Conservation (phyloP, 169 alveolate genomes). For the Amoebophrya sp. region DNA sequence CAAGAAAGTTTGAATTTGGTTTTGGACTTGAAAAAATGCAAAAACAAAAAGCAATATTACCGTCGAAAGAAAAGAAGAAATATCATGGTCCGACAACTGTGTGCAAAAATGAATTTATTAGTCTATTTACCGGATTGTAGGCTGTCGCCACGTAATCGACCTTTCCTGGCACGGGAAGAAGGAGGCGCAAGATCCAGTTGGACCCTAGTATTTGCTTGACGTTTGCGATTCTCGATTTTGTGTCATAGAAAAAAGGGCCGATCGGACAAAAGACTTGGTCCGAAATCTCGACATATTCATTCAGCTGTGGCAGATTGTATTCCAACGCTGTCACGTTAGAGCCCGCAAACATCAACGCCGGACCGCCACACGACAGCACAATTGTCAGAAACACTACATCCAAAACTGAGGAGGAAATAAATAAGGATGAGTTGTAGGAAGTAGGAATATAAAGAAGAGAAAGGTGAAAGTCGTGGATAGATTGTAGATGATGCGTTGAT, state of each 20-base stretch:
- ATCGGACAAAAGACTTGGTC: neutral
- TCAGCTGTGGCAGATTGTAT: neutral
- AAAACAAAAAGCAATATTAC: no score
- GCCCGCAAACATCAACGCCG: neutral
- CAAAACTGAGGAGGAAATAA: neutral
- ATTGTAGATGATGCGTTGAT: no score
- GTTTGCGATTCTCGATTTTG: neutral
- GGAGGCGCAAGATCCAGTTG: neutral
- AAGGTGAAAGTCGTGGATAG: no score
- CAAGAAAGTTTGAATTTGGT: no score
- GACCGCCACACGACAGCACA: neutral
- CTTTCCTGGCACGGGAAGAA: neutral
- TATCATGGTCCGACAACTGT: neutral
- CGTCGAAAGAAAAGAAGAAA: no score
- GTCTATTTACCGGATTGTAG: neutral
- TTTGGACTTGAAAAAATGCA: no score
- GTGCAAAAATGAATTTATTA: neutral
- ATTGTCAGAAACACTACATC: neutral
- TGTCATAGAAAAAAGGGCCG: neutral
- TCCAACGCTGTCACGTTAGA: neutral
- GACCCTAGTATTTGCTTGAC: neutral
- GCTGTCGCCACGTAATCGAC: neutral
- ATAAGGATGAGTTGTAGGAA: neutral
- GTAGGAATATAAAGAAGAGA: neutral
- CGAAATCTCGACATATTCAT: neutral